These are phyloP conservation scores for Paspalum vaginatum DNA, from an alignment of 176 grass and related monocot species.

Conservation along the genomic window DNA sequence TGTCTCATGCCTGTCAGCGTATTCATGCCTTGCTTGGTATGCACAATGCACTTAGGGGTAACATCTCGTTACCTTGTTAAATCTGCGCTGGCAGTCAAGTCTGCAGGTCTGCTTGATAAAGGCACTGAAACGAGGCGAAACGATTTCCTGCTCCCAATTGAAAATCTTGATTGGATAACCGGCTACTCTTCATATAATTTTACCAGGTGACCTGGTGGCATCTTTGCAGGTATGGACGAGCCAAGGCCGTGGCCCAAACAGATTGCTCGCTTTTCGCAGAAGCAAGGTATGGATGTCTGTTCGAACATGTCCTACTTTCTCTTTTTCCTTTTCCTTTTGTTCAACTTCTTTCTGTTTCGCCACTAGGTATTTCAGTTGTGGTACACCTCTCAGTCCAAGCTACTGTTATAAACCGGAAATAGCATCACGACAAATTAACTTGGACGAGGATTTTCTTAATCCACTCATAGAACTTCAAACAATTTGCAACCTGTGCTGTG, in stretches of 20 bases:
- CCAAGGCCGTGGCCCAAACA: constrained; percentile 12
- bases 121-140: neutral
- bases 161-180: constrained; percentile 1
- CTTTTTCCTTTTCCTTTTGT: constrained; percentile 42
- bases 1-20: neutral
- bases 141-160: neutral
- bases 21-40: neutral
- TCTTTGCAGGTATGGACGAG: constrained; percentile 21
- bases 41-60: neutral
- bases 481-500: neutral
- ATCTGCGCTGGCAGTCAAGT: neutral
- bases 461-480: neutral
- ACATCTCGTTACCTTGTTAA: neutral
- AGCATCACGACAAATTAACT: neutral
- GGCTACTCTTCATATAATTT: neutral
- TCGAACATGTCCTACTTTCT: constrained; percentile 18
- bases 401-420: constrained; percentile 12
- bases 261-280: constrained; percentile 27
- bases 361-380: neutral
- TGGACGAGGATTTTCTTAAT: neutral
- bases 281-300: constrained; percentile 25
- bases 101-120: neutral
- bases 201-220: neutral
- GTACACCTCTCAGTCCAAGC: neutral
- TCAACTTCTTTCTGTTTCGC: constrained; percentile 22